Conservation (phyloP, 106 monocot genomes). For the Ottelia alismoides region DNA sequence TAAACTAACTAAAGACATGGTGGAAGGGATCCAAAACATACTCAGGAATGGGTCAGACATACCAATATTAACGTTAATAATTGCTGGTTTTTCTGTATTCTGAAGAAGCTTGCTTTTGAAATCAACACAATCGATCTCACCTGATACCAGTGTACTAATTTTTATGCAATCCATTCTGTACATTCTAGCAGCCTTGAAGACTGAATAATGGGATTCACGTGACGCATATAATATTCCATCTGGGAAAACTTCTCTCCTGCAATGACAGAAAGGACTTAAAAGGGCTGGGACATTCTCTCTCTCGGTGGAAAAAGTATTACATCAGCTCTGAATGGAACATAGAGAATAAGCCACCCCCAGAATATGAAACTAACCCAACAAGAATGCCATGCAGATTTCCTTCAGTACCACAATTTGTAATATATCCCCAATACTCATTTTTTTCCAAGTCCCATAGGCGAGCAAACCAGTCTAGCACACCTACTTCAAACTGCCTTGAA, state of each 20-base stretch:
- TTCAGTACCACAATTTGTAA: slow-evolving; percentile 15
- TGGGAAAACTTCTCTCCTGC: slow-evolving; percentile 12
- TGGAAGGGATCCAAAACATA: neutral
- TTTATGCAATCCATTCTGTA: slow-evolving; percentile 15
- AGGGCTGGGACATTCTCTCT: too few relatives aligned
- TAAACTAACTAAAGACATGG: neutral
- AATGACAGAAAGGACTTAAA: too few relatives aligned
- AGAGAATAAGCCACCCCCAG: too few relatives aligned
- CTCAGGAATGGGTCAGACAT: slow-evolving; percentile 32
- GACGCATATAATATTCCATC: too few relatives aligned
- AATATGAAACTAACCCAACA: too few relatives aligned
- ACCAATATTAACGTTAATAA: too few relatives aligned
- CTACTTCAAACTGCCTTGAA: too few relatives aligned
- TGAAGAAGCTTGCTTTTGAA: slow-evolving; percentile 6
- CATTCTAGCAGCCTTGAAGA: slow-evolving; percentile 14
- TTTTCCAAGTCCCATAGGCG: slow-evolving; percentile 17
- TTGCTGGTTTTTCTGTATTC: slow-evolving; percentile 13
- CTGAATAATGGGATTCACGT: too few relatives aligned
- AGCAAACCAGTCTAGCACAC: slow-evolving; percentile 14
- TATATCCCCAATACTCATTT: slow-evolving; percentile 16
- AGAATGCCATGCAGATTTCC: too few relatives aligned
- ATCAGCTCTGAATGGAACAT: slow-evolving; percentile 45
- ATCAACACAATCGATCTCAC: slow-evolving; percentile 11
- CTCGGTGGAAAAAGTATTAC: too few relatives aligned
- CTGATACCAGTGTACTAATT: slow-evolving; percentile 6